phyloP scores from a whole-genome alignment of 257 asterid genomes.

The Linderniella brevidens region DNA sequence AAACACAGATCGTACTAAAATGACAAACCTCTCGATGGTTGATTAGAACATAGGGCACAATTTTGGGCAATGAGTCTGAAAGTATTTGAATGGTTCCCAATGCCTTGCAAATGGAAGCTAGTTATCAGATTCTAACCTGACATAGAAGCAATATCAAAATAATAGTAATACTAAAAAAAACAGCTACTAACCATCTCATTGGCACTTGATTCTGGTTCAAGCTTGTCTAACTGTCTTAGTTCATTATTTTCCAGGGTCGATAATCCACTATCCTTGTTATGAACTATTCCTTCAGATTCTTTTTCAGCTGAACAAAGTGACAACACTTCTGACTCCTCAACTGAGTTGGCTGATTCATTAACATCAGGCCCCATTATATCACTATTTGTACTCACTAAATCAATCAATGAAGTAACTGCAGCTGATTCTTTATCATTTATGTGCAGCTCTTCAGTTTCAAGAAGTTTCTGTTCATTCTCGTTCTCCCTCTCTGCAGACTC shows the following conservation, averaged over 20 bases:
- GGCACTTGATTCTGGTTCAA: constrained; percentile 33
- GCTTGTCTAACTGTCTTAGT: constrained; percentile 18
- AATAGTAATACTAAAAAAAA: constrained; percentile 7
- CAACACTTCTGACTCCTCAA: constrained; percentile 26
- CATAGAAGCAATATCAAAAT: too few relatives aligned
- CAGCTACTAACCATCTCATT: constrained; percentile 40
- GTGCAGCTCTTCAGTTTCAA: constrained; percentile 25
- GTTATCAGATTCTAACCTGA: too few relatives aligned
- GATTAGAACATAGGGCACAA: constrained; percentile 46
- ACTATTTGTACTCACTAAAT: constrained; percentile 21
- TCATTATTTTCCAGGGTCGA: too few relatives aligned
- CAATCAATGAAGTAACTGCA: constrained; percentile 23
- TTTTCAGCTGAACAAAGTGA: constrained; percentile 22
- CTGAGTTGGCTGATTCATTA: constrained; percentile 20
- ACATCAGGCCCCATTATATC: constrained; percentile 11
- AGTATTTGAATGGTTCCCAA: constrained; percentile 14
- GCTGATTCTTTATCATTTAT: constrained; percentile 18
- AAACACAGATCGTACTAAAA: background rate
- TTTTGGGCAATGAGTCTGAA: background rate
- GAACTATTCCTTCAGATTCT: constrained; percentile 16
- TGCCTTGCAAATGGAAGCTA: constrained; percentile 35
- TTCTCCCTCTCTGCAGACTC: constrained; percentile 23
- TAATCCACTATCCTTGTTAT: constrained; percentile 6
- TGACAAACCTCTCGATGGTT: constrained; percentile 84
- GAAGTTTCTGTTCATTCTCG: constrained; percentile 19